Evolutionary conservation across 2,329 filamentous ascomycete genomes (phyloP).

Genomic region (Penicillium sp.): DNA sequence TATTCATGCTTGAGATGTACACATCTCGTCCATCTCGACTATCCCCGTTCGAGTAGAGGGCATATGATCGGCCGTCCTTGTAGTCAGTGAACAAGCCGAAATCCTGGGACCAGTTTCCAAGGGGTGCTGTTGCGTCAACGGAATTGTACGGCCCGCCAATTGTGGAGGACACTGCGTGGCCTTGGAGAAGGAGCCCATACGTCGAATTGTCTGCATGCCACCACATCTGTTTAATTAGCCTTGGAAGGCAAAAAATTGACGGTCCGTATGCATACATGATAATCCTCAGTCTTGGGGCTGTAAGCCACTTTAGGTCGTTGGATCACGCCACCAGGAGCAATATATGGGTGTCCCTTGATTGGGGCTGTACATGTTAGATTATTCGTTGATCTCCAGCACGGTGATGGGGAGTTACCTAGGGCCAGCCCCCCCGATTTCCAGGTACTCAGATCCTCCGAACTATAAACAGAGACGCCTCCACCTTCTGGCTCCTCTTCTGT

Average conservation of each 20-base stretch:
- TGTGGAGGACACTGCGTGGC: conserved; percentile 54
- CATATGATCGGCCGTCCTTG: conserved; percentile 57
- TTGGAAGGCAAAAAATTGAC: not conserved
- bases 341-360: conserved; percentile 55
- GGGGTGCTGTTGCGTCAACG: conserved; percentile 54
- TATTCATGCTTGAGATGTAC: conserved; percentile 57
- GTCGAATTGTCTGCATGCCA: conserved; percentile 62
- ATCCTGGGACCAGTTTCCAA: conserved; percentile 64
- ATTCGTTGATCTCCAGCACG: not conserved
- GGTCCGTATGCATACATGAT: conserved; percentile 49
- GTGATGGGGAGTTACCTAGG: conserved; percentile 41
- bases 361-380: conserved; percentile 40
- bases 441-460: conserved; percentile 60
- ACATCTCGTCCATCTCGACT: conserved; percentile 56
- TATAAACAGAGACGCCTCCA: conserved; percentile 61
- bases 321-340: conserved; percentile 58
- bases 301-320: conserved; percentile 64
- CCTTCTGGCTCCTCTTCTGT: conserved; percentile 58
- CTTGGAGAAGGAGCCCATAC: conserved; percentile 58
- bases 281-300: conserved; percentile 55
- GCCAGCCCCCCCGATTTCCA: conserved; percentile 61
- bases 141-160: conserved; percentile 58
- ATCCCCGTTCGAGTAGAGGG: conserved; percentile 62
- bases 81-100: conserved; percentile 63
- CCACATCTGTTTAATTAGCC: conserved; percentile 47